Conservation (phyloP, 1,284 basidiomycete genomes). For the Irpex sp. region DNA sequence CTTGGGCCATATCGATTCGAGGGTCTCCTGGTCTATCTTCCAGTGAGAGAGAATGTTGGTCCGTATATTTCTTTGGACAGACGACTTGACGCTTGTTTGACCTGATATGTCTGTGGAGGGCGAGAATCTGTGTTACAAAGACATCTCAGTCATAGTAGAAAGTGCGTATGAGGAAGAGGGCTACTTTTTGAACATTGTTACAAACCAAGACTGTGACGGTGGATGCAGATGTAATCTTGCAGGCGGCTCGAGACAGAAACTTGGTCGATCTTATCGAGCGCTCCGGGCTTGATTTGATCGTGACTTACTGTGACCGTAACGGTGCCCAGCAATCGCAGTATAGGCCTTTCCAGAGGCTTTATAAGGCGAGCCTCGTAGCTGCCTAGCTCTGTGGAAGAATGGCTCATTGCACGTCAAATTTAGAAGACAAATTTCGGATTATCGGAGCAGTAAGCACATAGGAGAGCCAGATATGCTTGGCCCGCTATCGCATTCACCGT, state of each 20-base stretch:
- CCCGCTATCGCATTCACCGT: too few relatives aligned
- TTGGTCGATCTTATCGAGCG: background rate
- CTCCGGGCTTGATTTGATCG: background rate
- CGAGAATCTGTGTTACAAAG: conserved; percentile 62
- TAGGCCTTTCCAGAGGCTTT: background rate
- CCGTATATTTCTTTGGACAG: conserved; percentile 89
- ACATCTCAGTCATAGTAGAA: background rate
- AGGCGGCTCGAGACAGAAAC: background rate
- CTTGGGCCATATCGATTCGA: conserved; percentile 98
- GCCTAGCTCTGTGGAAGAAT: background rate
- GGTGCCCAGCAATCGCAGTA: background rate
- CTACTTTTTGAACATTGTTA: conserved; percentile 61
- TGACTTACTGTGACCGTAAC: background rate
- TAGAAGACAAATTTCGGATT: too few relatives aligned
- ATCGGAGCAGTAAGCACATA: too few relatives aligned
- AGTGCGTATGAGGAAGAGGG: conserved; percentile 5
- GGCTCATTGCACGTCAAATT: too few relatives aligned
- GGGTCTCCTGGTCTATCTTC: conserved; percentile 73
- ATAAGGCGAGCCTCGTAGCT: background rate
- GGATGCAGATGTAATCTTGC: background rate
- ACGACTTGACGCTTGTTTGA: conserved; percentile 94
- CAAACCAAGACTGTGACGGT: background rate
- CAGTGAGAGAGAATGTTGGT: conserved; percentile 80
- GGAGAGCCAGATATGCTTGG: too few relatives aligned
- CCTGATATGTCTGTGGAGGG: conserved; percentile 86